These are phyloP conservation scores for Eucalyptus coolabah DNA, from an alignment of 345 rosid species.

Conservation along the genomic window DNA sequence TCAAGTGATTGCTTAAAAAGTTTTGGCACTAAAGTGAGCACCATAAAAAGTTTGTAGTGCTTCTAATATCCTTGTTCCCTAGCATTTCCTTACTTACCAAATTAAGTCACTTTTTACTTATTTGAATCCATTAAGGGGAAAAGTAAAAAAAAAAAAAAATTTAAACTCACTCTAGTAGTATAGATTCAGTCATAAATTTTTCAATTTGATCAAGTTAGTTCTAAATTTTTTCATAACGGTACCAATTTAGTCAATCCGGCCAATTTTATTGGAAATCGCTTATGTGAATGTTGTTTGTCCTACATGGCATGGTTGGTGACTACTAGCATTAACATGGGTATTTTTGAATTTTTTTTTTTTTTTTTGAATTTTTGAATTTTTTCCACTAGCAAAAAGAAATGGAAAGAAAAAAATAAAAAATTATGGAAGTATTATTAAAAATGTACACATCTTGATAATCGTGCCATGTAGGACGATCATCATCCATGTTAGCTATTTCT, in stretches of 20 bases:
- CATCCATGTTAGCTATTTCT: no score
- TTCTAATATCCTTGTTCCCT: no score
- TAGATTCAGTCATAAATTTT: no score
- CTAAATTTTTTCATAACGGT: fast-evolving
- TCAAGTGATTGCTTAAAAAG: background rate
- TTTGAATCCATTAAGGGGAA: background rate
- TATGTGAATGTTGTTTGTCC: background rate
- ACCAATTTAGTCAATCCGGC: fast-evolving
- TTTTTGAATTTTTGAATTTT: no score
- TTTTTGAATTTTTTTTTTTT: no score
- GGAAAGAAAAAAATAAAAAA: no score
- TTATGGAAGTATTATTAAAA: no score
- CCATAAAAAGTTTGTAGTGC: background rate
- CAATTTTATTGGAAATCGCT: background rate
- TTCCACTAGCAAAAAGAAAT: background rate
- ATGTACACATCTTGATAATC: no score
- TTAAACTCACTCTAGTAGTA: no score
- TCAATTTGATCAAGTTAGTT: fast-evolving
- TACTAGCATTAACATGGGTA: no score
- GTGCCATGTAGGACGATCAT: fast-evolving
- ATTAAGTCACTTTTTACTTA: background rate
- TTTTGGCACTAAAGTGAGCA: background rate
- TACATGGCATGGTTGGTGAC: no score
- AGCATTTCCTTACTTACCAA: no score
- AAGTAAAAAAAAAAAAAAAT: background rate